Base-by-base conservation (phyloP, 140 eudicot genomes). In the Oenanthe javanica region DNA sequence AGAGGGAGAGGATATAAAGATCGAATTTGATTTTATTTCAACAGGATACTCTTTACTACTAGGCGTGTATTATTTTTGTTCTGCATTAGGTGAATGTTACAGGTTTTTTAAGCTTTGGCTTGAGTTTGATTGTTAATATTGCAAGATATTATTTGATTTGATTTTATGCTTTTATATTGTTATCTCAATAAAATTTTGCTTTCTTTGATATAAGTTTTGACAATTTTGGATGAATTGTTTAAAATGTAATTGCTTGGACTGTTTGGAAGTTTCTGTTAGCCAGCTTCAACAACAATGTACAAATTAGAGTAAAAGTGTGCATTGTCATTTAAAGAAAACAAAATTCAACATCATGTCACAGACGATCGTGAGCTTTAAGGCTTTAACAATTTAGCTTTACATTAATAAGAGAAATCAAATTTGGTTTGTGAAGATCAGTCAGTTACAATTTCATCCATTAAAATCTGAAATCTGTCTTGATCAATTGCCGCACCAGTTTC, bases 401-500 rank as follows among this genome's bases (percentile, higher is more conserved):
- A 31, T 31, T 31, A 31, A 31, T 31, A 31, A 31, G 36, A 31
- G 36, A 31, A 1, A 31, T 31, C 36, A 31, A 31, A 31, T 31
- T 31, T 31, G 36, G 36, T 31, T 1, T 31, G 36, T 31, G 36
- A 31, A 31, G 36, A 1, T 31, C 36, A 31, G 52, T 95, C 98
- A 1, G 74, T 21, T 55, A 96, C 89, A 77, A 93, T 72, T 75
- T 96, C 99, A 80, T 91, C 93, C 1, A 96, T 82, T 84, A 96
- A 81, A 80, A 79, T 51, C 76, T 89, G 87, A 25, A 91, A 31
- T 10, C 93, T 72, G 75, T 83, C 83, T 54, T 75, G 47, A 59
- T 79, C 92, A 31, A 96, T 86, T 80, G 80, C 89, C 46, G 81
- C 81, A 52, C 94, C 94, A 5, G 81, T 83, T 79, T 93, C 96